Base-by-base conservation (phyloP, 352 stramenopile species). In the Pythium chondricola region DNA sequence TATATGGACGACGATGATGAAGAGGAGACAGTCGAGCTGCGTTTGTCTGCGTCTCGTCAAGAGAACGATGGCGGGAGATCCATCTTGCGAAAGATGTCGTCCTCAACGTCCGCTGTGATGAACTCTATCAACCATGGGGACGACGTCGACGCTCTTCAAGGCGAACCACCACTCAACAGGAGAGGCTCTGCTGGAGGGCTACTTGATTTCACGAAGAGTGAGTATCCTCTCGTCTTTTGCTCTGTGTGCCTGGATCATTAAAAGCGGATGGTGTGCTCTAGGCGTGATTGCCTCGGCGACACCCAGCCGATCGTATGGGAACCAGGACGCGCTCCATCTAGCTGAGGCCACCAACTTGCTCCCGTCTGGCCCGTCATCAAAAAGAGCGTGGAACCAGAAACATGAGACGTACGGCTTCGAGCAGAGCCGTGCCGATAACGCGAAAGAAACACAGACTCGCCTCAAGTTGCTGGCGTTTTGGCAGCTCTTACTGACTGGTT, bases 401-500 rank as follows among this genome's bases (percentile, higher is more conserved):
- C 17, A 57, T 2, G 65, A 74, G 16, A 45, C 48, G 2, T 75
- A 67, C 44, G 47, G 27, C 13, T 56, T 67, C 20, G 53, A 75
- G 25, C 38, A 50, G 9, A 51, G 37, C 7, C 47, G 47, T 26
- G 39, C 49, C 0, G 44, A 68, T 24, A 55, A 66, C 11, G 58
- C 55, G 13, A 62, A 63, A 35, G 67, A 79, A 10, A 42, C 43
- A 9, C 57, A 65, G n/a, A 52, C 42, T 0, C 61, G 63, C 1
- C 60, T 75, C 18, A 74, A 74, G 33, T 58, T 80, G 0, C 56
- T 72, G n/a, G 71, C 68, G 3, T 72, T 83, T 36, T 80, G 71
- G 71, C 71, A 83, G 43, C 40, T 83, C 21, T 45, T 83, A 4
- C 22, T 78, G 17, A 83, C 71, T 1, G 71, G 71, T 3, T 83